Conservation (phyloP, 441 rosid species). For the Monsonia emarginata region DNA sequence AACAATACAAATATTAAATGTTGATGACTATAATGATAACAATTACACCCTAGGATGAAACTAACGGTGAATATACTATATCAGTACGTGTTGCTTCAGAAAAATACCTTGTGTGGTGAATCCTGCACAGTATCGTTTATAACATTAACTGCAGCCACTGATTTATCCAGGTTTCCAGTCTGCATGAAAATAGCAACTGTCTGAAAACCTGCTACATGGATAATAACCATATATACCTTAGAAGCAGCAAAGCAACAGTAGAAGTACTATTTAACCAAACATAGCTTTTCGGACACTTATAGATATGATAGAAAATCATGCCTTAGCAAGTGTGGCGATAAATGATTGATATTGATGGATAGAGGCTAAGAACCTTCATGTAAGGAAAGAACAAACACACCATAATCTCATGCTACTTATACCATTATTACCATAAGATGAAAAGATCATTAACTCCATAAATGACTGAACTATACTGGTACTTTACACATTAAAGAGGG, state of each 20-base stretch:
- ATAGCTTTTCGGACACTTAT: slow-evolving; percentile 8
- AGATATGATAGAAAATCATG: slow-evolving; percentile 5
- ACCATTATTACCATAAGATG: background rate
- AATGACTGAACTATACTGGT: background rate
- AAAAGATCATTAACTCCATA: background rate
- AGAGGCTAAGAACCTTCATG: background rate
- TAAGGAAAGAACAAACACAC: background rate
- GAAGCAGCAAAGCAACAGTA: slow-evolving; percentile 36
- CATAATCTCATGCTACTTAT: background rate
- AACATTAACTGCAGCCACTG: slow-evolving; percentile 31
- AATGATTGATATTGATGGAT: background rate
- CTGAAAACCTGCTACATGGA: slow-evolving; percentile 95
- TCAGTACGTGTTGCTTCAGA: background rate
- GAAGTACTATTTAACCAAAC: slow-evolving; percentile 18
- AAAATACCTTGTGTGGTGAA: slow-evolving; percentile 63
- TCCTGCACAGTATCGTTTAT: slow-evolving; percentile 45
- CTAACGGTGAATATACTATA: background rate
- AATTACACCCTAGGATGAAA: background rate
- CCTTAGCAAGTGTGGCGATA: background rate
- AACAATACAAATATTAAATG: background rate
- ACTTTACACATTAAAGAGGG: background rate
- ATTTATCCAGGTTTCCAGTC: slow-evolving; percentile 64
- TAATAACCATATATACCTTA: slow-evolving; percentile 80
- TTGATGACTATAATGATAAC: background rate
- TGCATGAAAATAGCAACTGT: slow-evolving; percentile 99